These are phyloP conservation scores for Russula lepida DNA, from an alignment of 768 basidiomycete species.

Conservation along the genomic window DNA sequence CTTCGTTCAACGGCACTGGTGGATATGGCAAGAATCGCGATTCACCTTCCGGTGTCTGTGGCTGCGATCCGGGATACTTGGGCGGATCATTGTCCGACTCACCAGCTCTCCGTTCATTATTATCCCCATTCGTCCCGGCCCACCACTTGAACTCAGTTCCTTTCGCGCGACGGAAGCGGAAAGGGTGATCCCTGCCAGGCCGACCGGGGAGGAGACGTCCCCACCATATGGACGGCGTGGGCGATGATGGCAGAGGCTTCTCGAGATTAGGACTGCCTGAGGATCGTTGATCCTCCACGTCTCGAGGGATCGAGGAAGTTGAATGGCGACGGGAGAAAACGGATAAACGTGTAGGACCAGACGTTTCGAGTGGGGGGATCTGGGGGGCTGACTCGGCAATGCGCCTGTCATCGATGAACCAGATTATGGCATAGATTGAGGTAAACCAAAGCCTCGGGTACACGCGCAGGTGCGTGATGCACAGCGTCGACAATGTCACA, in stretches of 20 bases:
- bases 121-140: not conserved
- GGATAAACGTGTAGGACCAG: constrained; percentile 10
- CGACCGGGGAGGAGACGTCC: constrained; percentile 11
- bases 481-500: constrained; percentile 40
- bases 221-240: constrained; percentile 3
- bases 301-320: constrained; percentile 10
- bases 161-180: constrained; percentile 4
- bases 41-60: not conserved
- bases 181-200: constrained; percentile 16
- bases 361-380: constrained; percentile 16
- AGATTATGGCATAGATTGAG: constrained; percentile 44
- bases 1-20: constrained; percentile 38
- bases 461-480: constrained; percentile 36
- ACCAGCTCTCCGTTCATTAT: not conserved
- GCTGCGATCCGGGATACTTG: constrained; percentile 1
- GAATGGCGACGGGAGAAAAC: constrained; percentile 20
- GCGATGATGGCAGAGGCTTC: constrained; percentile 6
- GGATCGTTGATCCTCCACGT: constrained; percentile 7
- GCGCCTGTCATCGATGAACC: constrained; percentile 38
- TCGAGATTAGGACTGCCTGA: not conserved
- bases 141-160: constrained; percentile 6
- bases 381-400: constrained; percentile 1
- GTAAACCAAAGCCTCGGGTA: constrained; percentile 46
- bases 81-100: not conserved
- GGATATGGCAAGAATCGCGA: constrained; percentile 25